Percentiles rank a stretch among this genome's conserved stretches.
Conservation (phyloP, 2,329 filamentous ascomycete genomes). For the Botryotinia globosa region DNA sequence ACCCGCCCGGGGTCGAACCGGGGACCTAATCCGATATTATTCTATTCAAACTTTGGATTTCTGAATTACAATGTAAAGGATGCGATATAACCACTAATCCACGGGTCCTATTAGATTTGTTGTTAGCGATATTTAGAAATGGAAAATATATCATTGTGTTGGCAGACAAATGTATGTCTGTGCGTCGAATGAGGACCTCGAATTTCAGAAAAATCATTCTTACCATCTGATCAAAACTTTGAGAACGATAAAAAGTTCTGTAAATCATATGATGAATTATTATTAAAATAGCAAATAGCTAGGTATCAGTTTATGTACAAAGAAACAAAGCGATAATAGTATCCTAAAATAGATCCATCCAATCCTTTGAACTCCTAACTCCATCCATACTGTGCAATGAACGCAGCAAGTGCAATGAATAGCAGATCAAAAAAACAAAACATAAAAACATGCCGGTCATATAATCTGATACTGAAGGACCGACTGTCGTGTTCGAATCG, state of each 20-base stretch:
- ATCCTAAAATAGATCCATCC: not conserved
- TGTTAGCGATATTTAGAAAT: too few species aligned
- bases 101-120: not conserved
- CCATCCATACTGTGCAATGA: not conserved
- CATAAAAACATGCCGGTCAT: not conserved
- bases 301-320: not conserved
- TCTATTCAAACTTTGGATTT: too few species aligned
- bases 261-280: not conserved
- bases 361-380: not conserved
- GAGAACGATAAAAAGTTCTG: not conserved
- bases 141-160: too few species aligned
- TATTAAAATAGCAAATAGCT: not conserved
- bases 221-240: not conserved
- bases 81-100: constrained; percentile 25
- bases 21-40: constrained; percentile 1
- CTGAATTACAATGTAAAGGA: constrained; percentile 17
- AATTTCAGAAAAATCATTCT: not conserved
- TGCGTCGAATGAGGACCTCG: too few species aligned
- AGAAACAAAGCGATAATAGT: not conserved
- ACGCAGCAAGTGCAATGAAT: not conserved
- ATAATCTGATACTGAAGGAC: not conserved
- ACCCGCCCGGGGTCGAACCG: constrained; percentile 21
- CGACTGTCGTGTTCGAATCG: not conserved
- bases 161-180: too few species aligned
- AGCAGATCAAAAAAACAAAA: not conserved